phyloP scores from a whole-genome alignment of 2,329 filamentous ascomycete genomes.

The Scolecobasidium constrictum region DNA sequence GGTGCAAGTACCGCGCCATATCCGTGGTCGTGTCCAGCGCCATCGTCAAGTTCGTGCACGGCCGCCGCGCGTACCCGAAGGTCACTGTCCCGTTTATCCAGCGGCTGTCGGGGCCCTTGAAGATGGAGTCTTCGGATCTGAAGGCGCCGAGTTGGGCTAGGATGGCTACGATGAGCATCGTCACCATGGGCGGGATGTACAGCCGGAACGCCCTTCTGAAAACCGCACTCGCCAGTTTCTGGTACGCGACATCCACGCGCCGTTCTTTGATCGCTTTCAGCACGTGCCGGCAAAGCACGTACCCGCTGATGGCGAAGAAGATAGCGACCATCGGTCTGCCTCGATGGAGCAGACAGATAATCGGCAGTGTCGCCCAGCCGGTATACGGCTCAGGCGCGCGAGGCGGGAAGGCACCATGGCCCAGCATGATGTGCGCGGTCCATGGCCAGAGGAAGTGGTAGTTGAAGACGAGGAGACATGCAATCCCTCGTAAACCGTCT shows the following conservation, averaged over 20 bases:
- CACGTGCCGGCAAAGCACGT: not conserved
- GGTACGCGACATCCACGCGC: not conserved
- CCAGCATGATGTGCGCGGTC: not conserved
- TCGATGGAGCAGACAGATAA: not conserved
- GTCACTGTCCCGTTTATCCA: not conserved
- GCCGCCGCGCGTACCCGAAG: not conserved
- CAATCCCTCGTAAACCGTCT: not conserved
- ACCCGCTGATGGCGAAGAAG: not conserved
- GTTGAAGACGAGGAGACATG: not conserved
- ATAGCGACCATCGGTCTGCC: not conserved
- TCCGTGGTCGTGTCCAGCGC: not conserved
- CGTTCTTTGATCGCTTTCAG: not conserved
- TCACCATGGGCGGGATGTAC: not conserved
- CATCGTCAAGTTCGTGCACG: not conserved
- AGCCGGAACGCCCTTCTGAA: not conserved
- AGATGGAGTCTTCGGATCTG: not conserved
- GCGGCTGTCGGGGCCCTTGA: not conserved
- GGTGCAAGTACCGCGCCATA: not conserved
- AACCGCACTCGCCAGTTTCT: not conserved
- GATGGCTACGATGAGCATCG: not conserved
- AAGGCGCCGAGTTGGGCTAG: not conserved
- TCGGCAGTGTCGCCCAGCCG: not conserved
- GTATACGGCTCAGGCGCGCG: not conserved
- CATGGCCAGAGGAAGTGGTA: not conserved
- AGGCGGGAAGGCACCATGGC: not conserved